phyloP scores from a whole-genome alignment of 1,139 yeast genomes.

The Eremothecium coryli region DNA sequence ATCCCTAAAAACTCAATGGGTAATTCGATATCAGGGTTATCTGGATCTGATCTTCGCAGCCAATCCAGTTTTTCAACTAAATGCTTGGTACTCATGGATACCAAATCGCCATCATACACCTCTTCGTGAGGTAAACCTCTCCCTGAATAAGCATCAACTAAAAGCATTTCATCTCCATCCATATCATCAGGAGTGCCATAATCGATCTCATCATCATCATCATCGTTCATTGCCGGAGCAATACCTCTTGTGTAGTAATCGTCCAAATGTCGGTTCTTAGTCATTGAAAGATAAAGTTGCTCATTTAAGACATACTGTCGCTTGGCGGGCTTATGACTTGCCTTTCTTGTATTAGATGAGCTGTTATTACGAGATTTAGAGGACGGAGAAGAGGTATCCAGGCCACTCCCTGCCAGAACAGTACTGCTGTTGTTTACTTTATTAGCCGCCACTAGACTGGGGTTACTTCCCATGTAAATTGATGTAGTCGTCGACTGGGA shows the following conservation, averaged over 20 bases:
- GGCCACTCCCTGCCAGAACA: conserved; percentile 7
- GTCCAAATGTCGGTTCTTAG: conserved; percentile 54
- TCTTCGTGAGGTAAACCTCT: conserved; percentile 20
- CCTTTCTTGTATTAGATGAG: conserved; percentile 16
- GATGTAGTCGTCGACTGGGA: conserved; percentile 14
- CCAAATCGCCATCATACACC: conserved; percentile 19
- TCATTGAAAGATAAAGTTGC: conserved; percentile 54
- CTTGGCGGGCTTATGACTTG: conserved; percentile 16
- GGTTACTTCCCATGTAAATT: not conserved
- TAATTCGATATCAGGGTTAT: conserved; percentile 14
- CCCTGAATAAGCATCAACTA: conserved; percentile 17
- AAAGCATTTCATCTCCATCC: conserved; percentile 20
- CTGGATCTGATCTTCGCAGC: conserved; percentile 21
- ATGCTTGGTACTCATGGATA: conserved; percentile 23
- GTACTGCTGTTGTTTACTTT: conserved; percentile 7
- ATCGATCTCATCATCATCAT: conserved; percentile 25
- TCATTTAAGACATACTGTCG: conserved; percentile 46
- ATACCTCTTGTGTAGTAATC: conserved; percentile 65
- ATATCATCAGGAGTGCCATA: conserved; percentile 26
- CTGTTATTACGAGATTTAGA: conserved; percentile 19
- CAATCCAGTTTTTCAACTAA: conserved; percentile 23
- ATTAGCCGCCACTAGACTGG: conserved; percentile 10
- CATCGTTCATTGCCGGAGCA: conserved; percentile 23
- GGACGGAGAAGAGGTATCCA: conserved; percentile 13
- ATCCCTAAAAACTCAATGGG: conserved; percentile 7